A percentile compares a stretch with the other conserved stretches of the same genome.
phyloP scores from a whole-genome alignment of 331 rosid genomes.

The Stylosanthes scabra region DNA sequence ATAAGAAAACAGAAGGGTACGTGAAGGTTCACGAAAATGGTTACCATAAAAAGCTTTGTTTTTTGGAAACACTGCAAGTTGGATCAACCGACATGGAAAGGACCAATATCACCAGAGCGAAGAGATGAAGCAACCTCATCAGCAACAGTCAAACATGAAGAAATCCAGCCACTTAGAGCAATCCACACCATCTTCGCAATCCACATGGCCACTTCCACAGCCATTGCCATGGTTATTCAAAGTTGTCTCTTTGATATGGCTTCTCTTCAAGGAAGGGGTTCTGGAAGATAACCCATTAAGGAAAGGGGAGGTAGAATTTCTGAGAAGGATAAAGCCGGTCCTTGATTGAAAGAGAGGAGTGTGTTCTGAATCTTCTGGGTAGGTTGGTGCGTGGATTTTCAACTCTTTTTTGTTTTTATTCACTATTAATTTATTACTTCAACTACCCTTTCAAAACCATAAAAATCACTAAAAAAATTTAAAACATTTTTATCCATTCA shows the following conservation, averaged over 20 bases:
- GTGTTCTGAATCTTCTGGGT: neutral
- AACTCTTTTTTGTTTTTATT: neutral
- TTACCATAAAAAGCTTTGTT: neutral
- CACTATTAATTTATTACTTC: neutral
- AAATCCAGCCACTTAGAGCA: constrained; percentile 65
- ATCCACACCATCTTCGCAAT: constrained; percentile 66
- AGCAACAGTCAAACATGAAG: constrained; percentile 71
- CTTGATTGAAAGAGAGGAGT: neutral
- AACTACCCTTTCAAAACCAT: neutral
- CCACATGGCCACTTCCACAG: constrained; percentile 55
- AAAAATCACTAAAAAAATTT: too few species aligned
- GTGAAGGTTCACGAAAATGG: neutral
- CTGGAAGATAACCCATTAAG: constrained; percentile 25
- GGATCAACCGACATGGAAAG: constrained; percentile 49
- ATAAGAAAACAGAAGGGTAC: neutral
- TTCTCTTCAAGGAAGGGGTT: constrained; percentile 25
- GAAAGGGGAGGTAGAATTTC: neutral
- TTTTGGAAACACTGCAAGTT: neutral
- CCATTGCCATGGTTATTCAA: constrained; percentile 54
- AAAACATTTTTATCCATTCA: too few species aligned
- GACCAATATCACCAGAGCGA: constrained; percentile 69
- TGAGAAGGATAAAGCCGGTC: neutral
- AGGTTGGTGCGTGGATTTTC: neutral
- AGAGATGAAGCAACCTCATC: constrained; percentile 77
- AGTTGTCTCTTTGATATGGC: neutral